Base-by-base conservation (phyloP, 371 early-diverging fungal genomes). In the Mucor circinelloides region DNA sequence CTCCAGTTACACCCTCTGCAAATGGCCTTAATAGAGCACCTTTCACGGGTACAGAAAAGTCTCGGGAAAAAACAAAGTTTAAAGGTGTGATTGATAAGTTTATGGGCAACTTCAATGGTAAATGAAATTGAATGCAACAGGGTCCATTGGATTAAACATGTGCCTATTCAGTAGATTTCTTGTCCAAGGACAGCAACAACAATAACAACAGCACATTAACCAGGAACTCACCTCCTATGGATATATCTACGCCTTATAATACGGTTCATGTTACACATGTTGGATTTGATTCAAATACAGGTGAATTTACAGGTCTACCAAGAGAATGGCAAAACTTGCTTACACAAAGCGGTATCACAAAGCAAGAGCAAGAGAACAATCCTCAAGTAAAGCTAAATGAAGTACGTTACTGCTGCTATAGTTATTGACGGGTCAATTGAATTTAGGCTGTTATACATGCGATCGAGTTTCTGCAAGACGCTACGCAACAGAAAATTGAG, bases 251-350 rank as follows among this genome's bases (percentile, higher is more conserved):
- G 25, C 97, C 97, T 10, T 97, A 93, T 79, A 96, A 97, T 75
- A 95, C 97, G 6, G 88, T 93, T 27, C 97, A 97, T 77, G 80
- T 97, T 63, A 95, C 95, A 8, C 98, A 95, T 74, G 95, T 94
- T 56, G 95, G 95, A 10, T 93, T 90, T 73, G 89, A 94, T 74
- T 82, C 89, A 38, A 87, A 89, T 61, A 93, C 95, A 31, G 95
- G 95, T 60, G 93, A 91, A 79, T 94, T 94, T 68, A 93, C 93
- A 30, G 97, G 97, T 21, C 72, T 97, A 54, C 97, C 97, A 21
- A 87, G 87, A 67, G 94, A 94, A 74, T 97, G 97, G 97, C 90
- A 94, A 62, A 76, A 81, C 19, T 79, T 97, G 73, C 85, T 97
- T 54, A 86, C 88, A 63, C 90, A 92, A 68, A 91, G 97, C 28